phyloP scores from a whole-genome alignment of 192 early-diverging fungal species.

The Coemansia sp. region DNA sequence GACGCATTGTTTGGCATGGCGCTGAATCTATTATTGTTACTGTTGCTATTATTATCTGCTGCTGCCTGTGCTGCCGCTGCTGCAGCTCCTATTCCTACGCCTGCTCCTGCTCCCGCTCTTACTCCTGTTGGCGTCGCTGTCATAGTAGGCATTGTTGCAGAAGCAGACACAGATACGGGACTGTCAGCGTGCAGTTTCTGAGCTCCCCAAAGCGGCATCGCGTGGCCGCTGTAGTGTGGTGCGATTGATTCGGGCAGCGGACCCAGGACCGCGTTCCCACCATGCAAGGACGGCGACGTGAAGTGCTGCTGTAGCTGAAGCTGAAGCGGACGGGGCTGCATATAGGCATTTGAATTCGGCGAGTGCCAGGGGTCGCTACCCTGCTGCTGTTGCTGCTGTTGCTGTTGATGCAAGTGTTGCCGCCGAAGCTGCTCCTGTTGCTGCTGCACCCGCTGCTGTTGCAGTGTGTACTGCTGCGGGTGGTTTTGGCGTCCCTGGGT shows the following conservation, averaged over 20 bases:
- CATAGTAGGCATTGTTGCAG: neutral
- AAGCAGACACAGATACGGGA: neutral
- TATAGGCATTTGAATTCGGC: slow-evolving; percentile 2
- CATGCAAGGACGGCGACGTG: neutral
- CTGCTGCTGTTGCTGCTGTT: neutral
- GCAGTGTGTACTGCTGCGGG: neutral
- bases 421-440: too few relatives aligned
- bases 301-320: slow-evolving; percentile 2
- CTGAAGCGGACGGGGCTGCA: slow-evolving; percentile 2
- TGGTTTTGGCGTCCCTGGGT: neutral
- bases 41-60: neutral
- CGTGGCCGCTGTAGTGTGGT: neutral
- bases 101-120: neutral
- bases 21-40: neutral
- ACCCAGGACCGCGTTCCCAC: neutral
- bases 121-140: neutral
- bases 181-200: neutral
- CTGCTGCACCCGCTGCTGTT: neutral
- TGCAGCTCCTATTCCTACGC: too few relatives aligned
- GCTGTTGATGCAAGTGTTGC: too few relatives aligned
- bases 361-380: neutral
- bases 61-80: neutral
- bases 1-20: neutral
- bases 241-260: neutral
- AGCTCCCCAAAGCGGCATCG: slow-evolving; percentile 3